phyloP scores from a whole-genome alignment of 106 monocot species.

The Dendrobium chrysotoxum region DNA sequence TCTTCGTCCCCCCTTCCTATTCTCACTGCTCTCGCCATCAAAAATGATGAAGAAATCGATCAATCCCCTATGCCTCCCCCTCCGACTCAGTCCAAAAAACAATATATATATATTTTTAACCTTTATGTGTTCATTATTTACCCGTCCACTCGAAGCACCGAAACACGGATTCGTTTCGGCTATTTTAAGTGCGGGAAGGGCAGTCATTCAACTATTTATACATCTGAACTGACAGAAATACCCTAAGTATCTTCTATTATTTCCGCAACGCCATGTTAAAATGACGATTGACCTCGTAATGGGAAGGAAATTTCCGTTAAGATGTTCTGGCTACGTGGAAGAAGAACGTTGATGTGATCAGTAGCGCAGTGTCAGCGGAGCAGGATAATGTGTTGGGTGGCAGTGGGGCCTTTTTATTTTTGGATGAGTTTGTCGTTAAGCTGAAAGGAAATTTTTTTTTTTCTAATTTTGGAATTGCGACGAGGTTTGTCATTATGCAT shows the following conservation, averaged over 20 bases:
- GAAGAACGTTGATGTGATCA: not conserved
- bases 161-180: slow-evolving; percentile 18
- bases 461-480: no score
- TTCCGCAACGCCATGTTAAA: slow-evolving; percentile 6
- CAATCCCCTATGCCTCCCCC: not conserved
- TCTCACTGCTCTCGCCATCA: slow-evolving; percentile 27
- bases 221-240: slow-evolving; percentile 11
- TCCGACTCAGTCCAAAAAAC: slow-evolving; percentile 5
- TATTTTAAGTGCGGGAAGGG: slow-evolving; percentile 10
- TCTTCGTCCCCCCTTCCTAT: slow-evolving; percentile 5
- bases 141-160: slow-evolving; percentile 30
- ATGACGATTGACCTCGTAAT: not conserved
- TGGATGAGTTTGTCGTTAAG: not conserved
- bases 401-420: not conserved
- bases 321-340: not conserved
- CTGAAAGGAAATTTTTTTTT: not conserved
- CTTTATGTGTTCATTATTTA: no score
- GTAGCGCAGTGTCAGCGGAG: not conserved
- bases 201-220: slow-evolving; percentile 5
- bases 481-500: not conserved
- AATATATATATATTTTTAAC: not conserved
- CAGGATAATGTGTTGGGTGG: not conserved
- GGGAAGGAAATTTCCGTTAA: not conserved
- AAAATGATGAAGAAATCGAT: slow-evolving; percentile 16
- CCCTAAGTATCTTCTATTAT: slow-evolving; percentile 2